Conservation (phyloP, 2,329 filamentous ascomycete genomes). For the Pleurostoma richardsiae region DNA sequence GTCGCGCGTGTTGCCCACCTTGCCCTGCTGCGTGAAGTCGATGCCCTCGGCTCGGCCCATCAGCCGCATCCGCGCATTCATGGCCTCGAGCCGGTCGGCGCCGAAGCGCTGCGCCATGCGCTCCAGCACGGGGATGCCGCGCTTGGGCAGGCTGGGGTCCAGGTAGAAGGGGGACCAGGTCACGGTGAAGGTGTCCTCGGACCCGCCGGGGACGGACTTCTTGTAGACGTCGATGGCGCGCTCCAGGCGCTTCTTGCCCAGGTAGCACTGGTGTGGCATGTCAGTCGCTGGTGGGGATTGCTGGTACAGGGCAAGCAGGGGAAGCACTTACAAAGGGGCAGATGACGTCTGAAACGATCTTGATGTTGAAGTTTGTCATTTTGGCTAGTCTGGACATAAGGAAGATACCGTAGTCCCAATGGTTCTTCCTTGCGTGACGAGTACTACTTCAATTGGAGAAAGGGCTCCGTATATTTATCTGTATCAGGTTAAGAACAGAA, state of each 20-base stretch:
- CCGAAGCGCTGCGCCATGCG: conserved; percentile 64
- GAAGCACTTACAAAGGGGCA: conserved; percentile 53
- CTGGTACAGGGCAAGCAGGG: background rate
- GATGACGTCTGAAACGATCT: conserved; percentile 75
- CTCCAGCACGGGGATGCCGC: conserved; percentile 36
- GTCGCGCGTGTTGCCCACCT: conserved; percentile 71
- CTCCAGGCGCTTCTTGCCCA: conserved; percentile 72
- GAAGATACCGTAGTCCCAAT: too few species aligned
- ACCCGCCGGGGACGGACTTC: conserved; percentile 51
- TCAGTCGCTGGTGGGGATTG: conserved; percentile 13
- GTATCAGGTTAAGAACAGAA: too few species aligned
- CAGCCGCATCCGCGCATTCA: conserved; percentile 50
- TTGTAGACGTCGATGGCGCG: conserved; percentile 65
- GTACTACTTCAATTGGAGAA: too few species aligned
- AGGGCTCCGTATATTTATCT: too few species aligned
- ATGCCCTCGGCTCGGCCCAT: conserved; percentile 65
- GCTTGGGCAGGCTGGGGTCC: conserved; percentile 54
- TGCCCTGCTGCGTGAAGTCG: conserved; percentile 65
- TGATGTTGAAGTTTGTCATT: conserved; percentile 74
- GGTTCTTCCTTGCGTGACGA: too few species aligned
- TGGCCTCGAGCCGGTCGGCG: conserved; percentile 48
- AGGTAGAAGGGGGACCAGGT: conserved; percentile 80
- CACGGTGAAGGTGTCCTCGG: conserved; percentile 64
- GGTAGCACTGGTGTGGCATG: conserved; percentile 54
- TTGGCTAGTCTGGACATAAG: conserved; percentile 4